Conservation (phyloP, 768 basidiomycete species). For the Leccinum variicolor region DNA sequence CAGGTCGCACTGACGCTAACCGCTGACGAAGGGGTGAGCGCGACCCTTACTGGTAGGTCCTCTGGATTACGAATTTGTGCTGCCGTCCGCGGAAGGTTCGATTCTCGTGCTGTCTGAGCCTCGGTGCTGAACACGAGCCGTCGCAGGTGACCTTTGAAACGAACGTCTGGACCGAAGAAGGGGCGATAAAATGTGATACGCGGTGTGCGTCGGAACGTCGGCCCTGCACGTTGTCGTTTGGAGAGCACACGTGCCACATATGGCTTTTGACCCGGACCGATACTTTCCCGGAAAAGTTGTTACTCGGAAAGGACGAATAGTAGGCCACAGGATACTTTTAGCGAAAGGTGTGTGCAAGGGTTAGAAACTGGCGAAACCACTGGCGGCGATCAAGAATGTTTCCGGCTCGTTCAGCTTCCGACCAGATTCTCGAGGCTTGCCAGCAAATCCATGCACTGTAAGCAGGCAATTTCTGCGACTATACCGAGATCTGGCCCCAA, state of each 20-base stretch:
- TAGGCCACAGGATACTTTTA: conserved; percentile 1
- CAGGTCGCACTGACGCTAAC: neutral
- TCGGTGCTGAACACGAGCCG: neutral
- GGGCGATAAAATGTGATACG: neutral
- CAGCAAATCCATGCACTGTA: neutral
- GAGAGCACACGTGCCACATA: conserved; percentile 9
- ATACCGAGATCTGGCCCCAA: neutral
- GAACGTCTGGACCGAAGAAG: neutral
- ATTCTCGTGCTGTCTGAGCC: neutral
- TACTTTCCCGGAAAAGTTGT: conserved; percentile 9
- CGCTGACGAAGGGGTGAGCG: neutral
- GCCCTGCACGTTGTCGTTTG: conserved; percentile 7
- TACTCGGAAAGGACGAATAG: neutral
- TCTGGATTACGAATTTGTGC: neutral
- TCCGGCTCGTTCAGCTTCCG: neutral
- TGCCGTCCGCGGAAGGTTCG: neutral
- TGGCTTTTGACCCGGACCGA: conserved; percentile 1
- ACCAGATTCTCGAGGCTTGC: neutral
- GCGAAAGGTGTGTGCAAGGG: neutral
- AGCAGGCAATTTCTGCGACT: neutral
- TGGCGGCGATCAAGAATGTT: neutral
- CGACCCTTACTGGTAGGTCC: neutral
- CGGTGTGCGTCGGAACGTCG: neutral
- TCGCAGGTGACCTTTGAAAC: neutral
- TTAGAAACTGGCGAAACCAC: neutral